phyloP scores from a whole-genome alignment of 345 rosid genomes.

The Populus euphratica region DNA sequence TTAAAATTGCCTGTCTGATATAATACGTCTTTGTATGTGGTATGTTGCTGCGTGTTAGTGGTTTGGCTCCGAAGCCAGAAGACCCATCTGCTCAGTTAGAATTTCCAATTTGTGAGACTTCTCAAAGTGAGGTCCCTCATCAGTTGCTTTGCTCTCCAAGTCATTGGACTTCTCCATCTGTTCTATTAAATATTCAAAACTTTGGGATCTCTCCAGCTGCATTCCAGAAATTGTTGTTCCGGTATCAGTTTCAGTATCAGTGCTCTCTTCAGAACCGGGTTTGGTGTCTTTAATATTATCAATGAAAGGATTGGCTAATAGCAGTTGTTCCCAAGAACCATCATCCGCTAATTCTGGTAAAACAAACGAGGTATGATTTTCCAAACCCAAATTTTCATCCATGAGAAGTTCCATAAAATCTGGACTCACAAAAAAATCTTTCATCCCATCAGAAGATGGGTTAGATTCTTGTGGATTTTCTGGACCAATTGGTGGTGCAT shows the following conservation, averaged over 20 bases:
- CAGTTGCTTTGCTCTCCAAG: conserved; percentile 32
- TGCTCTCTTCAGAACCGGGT: conserved; percentile 28
- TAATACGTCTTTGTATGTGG: not conserved
- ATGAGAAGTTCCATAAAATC: conserved; percentile 64
- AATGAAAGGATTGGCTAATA: conserved; percentile 43
- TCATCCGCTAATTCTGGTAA: conserved; percentile 68
- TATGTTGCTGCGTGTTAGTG: not conserved
- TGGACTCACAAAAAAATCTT: conserved; percentile 53
- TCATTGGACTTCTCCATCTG: conserved; percentile 45
- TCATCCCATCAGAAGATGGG: conserved; percentile 35
- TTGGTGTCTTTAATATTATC: conserved; percentile 33
- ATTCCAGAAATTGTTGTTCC: conserved; percentile 31
- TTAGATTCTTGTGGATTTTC: conserved; percentile 28
- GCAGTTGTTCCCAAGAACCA: conserved; percentile 73
- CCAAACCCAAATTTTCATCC: conserved; percentile 48
- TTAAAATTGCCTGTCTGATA: not conserved
- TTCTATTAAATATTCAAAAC: conserved; percentile 41
- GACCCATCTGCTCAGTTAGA: conserved; percentile 52
- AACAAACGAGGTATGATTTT: conserved; percentile 49
- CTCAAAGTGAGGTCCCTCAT: conserved; percentile 33
- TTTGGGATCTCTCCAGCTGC: conserved; percentile 24
- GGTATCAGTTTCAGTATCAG: conserved; percentile 22
- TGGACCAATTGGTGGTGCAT: conserved; percentile 14
- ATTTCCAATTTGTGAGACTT: conserved; percentile 43
- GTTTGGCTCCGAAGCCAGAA: conserved; percentile 40